These are phyloP conservation scores for Trichosporon sp. DNA, from an alignment of 1,284 basidiomycete species.

Conservation along the genomic window DNA sequence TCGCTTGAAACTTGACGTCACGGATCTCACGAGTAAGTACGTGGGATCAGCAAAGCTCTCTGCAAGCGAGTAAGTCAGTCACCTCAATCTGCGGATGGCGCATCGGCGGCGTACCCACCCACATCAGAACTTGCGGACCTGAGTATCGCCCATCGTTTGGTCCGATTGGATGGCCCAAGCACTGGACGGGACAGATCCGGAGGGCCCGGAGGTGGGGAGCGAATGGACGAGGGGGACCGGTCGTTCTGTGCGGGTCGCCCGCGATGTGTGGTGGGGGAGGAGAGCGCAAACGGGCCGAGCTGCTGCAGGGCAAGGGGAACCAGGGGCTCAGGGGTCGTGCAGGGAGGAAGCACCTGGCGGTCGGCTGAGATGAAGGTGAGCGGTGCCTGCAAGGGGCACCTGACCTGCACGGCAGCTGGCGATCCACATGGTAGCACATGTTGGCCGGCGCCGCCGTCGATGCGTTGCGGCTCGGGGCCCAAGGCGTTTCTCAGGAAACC, in stretches of 20 bases:
- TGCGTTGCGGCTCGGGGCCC: neutral
- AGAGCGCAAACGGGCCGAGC: neutral
- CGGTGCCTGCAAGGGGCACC: conserved; percentile 12
- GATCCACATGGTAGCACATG: conserved; percentile 20
- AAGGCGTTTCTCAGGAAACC: conserved; percentile 1
- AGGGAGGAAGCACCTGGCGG: neutral
- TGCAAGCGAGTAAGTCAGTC: neutral
- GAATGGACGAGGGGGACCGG: neutral
- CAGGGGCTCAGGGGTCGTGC: neutral
- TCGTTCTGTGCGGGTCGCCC: neutral
- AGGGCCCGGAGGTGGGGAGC: neutral
- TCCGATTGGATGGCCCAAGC: neutral
- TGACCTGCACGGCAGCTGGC: conserved; percentile 15
- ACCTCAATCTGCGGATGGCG: neutral
- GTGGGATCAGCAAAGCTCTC: neutral
- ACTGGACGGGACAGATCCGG: conserved; percentile 8
- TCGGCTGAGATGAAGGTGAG: conserved; percentile 8
- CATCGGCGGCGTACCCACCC: neutral
- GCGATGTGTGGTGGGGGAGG: neutral
- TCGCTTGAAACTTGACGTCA: neutral
- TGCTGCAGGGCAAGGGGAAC: neutral
- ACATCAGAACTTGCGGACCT: neutral
- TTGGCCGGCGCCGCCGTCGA: neutral
- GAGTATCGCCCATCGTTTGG: neutral
- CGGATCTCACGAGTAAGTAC: neutral